Percentiles rank a stretch among this genome's conserved stretches.
Evolutionary conservation across 2,329 filamentous ascomycete genomes (phyloP).

Genomic region (Colletotrichum sp.): DNA sequence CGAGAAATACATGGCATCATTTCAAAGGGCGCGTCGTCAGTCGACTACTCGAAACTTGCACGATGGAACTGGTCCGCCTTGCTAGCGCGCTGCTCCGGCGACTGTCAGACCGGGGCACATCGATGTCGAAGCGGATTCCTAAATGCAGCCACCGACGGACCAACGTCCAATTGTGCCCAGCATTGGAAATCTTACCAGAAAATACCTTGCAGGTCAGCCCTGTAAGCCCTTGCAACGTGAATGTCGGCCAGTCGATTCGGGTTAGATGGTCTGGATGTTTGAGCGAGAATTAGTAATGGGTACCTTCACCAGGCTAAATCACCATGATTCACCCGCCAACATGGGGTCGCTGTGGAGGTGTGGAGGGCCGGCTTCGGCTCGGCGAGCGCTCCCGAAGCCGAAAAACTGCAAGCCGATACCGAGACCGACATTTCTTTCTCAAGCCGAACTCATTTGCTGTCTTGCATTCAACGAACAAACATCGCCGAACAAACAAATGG

Average conservation of each 20-base stretch:
- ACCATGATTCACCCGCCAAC: not conserved
- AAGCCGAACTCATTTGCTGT: not conserved
- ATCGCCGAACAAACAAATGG: not conserved
- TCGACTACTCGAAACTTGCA: not conserved
- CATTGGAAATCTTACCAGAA: not conserved
- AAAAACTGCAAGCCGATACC: not conserved
- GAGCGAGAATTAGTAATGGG: not conserved
- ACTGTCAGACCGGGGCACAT: conserved; percentile 1
- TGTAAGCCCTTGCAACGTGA: not conserved
- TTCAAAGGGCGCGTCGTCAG: conserved; percentile 12
- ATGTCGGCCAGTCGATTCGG: conserved; percentile 4
- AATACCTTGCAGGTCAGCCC: not conserved
- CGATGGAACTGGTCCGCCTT: not conserved
- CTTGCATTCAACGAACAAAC: not conserved
- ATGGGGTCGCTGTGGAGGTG: not conserved
- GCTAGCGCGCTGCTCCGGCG: not conserved
- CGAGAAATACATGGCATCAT: conserved; percentile 7
- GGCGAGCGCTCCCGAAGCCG: conserved; percentile 1
- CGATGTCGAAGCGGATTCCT: not conserved
- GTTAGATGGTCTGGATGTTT: not conserved
- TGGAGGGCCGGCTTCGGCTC: not conserved
- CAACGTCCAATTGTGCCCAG: not conserved
- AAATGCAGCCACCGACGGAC: not conserved
- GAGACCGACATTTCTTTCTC: not conserved
- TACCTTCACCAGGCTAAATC: not conserved